Conservation (phyloP, 352 stramenopile genomes). For the Synura sp. region DNA sequence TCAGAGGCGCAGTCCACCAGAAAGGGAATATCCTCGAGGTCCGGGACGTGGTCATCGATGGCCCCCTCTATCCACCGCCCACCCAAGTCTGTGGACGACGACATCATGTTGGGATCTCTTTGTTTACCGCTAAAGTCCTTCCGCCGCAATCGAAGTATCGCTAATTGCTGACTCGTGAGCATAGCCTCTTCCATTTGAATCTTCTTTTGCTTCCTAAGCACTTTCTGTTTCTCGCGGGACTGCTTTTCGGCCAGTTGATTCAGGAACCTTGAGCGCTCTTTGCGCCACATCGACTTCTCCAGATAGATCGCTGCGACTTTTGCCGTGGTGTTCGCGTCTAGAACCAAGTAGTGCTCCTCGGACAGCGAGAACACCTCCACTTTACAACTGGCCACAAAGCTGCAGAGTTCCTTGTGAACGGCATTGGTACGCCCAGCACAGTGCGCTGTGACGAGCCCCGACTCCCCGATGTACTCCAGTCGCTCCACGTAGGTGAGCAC, state of each 20-base stretch:
- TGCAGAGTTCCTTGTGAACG: not conserved
- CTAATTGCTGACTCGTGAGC: not conserved
- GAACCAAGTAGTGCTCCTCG: not conserved
- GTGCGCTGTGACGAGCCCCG: slow-evolving; percentile 58
- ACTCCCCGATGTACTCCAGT: slow-evolving; percentile 13
- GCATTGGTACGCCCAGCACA: no score
- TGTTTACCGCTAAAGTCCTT: no score
- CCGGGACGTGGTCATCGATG: no score
- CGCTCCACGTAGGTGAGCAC: not conserved
- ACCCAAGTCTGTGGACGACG: no score
- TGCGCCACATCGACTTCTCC: not conserved
- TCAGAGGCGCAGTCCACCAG: not conserved
- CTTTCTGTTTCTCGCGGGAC: not conserved
- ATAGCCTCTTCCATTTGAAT: not conserved
- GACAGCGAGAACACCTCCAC: not conserved
- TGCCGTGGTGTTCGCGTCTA: not conserved
- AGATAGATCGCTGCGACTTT: not conserved
- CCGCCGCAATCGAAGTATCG: not conserved
- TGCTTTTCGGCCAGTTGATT: not conserved
- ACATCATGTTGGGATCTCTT: not conserved
- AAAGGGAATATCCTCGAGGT: not conserved
- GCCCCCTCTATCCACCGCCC: no score
- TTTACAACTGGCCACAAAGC: not conserved
- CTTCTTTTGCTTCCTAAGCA: no score
- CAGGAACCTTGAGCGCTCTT: not conserved